Conservation (phyloP, 495 filamentous ascomycete genomes). For the Talaromyces ruber region DNA sequence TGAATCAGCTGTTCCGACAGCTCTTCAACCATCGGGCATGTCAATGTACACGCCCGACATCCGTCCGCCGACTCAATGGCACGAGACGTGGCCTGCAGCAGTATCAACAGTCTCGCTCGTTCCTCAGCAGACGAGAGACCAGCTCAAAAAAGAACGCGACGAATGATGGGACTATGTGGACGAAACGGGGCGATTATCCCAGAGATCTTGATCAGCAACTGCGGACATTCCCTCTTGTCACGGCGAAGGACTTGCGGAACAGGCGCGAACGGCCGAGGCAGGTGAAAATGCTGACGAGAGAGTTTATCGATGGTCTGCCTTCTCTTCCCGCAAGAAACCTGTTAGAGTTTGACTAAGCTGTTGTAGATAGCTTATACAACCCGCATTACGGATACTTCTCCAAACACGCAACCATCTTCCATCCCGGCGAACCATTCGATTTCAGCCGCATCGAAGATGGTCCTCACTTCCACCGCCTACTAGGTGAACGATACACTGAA, state of each 20-base stretch:
- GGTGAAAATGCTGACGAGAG: conserved; percentile 93
- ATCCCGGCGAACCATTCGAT: conserved; percentile 83
- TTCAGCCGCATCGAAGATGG: conserved; percentile 78
- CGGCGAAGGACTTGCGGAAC: conserved; percentile 62
- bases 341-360: neutral
- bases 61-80: neutral
- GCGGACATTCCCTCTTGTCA: conserved; percentile 71
- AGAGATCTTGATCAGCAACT: conserved; percentile 73
- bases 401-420: conserved; percentile 95
- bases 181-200: conserved; percentile 66
- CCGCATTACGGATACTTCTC: conserved; percentile 97
- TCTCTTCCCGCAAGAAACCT: neutral
- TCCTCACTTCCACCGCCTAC: conserved; percentile 63
- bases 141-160: conserved; percentile 20
- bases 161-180: conserved; percentile 51
- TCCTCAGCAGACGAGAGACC: conserved; percentile 27
- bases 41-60: conserved; percentile 31
- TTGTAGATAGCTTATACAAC: conserved; percentile 88
- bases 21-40: conserved; percentile 67
- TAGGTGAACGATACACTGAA: conserved; percentile 72
- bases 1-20: conserved; percentile 72
- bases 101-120: conserved; percentile 29
- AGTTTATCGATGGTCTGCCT: conserved; percentile 84
- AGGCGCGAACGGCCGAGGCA: conserved; percentile 68
- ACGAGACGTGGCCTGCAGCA: neutral